These are phyloP conservation scores for Candida nemodendra DNA, from an alignment of 805 yeast genomes.

Conservation along the genomic window DNA sequence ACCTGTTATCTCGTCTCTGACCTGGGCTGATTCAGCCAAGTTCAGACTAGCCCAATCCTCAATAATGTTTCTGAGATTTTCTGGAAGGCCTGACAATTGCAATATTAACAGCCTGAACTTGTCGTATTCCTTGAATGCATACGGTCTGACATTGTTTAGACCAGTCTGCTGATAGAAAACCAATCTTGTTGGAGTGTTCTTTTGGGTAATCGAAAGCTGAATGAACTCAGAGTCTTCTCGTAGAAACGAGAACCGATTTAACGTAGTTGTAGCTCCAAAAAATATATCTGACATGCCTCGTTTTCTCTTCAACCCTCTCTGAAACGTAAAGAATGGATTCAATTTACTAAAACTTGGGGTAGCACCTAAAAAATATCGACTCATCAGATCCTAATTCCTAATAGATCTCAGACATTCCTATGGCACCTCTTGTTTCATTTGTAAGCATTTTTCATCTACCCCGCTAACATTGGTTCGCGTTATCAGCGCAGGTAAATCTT, in stretches of 20 bases:
- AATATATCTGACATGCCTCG: constrained; percentile 23
- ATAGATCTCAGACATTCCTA: no score
- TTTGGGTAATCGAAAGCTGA: constrained; percentile 8
- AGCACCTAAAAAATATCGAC: no score
- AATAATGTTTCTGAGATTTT: constrained; percentile 12
- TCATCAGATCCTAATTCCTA: no score
- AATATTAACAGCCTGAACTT: constrained; percentile 12
- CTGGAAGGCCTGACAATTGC: constrained; percentile 14
- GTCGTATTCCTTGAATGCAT: constrained; percentile 6
- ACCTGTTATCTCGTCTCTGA: constrained; percentile 24
- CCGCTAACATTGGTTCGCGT: no score
- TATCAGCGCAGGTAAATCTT: no score
- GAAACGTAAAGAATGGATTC: no score
- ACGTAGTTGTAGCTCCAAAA: constrained; percentile 36
- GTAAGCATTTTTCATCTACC: no score
- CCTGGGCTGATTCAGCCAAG: constrained; percentile 1
- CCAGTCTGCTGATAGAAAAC: constrained; percentile 41
- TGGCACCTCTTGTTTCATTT: no score
- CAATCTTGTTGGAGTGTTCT: constrained; percentile 41
- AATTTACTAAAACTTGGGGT: no score
- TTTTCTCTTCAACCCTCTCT: constrained; percentile 4
- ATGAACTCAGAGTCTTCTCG: constrained; percentile 56
- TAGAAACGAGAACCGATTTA: constrained; percentile 65
- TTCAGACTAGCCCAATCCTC: constrained; percentile 25
- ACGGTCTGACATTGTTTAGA: constrained; percentile 20